These are phyloP conservation scores for Lipomyces orientalis DNA, from an alignment of 805 yeast species.

Conservation along the genomic window DNA sequence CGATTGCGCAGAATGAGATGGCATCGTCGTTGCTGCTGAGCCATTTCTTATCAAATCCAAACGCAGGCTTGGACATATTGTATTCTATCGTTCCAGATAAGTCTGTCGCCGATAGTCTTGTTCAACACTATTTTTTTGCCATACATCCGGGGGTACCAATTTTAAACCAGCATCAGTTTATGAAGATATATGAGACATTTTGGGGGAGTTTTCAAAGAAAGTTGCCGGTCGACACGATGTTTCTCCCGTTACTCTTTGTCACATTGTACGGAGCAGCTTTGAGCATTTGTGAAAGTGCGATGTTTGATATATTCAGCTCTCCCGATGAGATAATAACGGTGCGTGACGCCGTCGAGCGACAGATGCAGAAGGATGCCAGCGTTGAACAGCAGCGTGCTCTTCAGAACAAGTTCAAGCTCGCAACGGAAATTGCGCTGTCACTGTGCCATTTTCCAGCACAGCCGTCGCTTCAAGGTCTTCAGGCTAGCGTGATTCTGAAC, in stretches of 20 bases:
- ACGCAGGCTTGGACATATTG: slow-evolving; percentile 13
- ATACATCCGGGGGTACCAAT: slow-evolving; percentile 30
- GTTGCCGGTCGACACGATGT: slow-evolving; percentile 4
- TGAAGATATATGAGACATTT: slow-evolving; percentile 15
- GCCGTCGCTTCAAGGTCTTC: slow-evolving; percentile 24
- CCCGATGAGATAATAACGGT: slow-evolving; percentile 11
- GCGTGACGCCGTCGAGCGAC: slow-evolving; percentile 14
- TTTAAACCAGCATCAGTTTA: slow-evolving; percentile 10
- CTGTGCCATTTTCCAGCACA: slow-evolving; percentile 21
- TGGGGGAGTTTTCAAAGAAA: slow-evolving; percentile 11
- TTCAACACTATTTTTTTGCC: slow-evolving; percentile 23
- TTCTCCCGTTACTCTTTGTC: slow-evolving; percentile 22
- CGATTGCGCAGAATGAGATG: slow-evolving; percentile 17
- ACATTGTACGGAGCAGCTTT: slow-evolving; percentile 23
- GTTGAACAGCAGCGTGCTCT: slow-evolving; percentile 10
- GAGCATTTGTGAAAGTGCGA: slow-evolving; percentile 17
- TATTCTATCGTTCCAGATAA: slow-evolving; percentile 19
- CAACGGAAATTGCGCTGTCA: slow-evolving; percentile 22
- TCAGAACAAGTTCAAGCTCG: slow-evolving; percentile 19
- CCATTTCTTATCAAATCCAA: slow-evolving; percentile 16
- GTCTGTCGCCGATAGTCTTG: slow-evolving; percentile 17
- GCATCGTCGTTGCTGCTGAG: slow-evolving; percentile 14
- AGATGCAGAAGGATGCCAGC: slow-evolving; percentile 8
- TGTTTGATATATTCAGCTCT: slow-evolving; percentile 16
- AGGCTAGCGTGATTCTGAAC: slow-evolving; percentile 20